These are phyloP conservation scores for Narthecium ossifragum DNA, from an alignment of 106 monocot species.

Conservation along the genomic window DNA sequence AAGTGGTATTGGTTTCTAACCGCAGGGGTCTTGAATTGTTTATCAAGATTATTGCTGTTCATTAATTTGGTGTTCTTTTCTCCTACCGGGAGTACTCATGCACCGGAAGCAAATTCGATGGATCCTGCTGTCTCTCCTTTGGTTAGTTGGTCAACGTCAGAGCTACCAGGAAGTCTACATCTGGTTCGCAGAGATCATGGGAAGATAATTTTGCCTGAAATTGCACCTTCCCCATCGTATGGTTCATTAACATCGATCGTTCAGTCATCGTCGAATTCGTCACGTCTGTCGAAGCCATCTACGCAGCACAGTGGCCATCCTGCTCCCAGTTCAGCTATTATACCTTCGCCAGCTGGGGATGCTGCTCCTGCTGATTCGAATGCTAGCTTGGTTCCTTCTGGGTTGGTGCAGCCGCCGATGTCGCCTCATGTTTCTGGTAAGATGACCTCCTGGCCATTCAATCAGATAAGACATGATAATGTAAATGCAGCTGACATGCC, in stretches of 20 bases:
- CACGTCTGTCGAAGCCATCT: slow-evolving; percentile 14
- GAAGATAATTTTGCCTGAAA: slow-evolving; percentile 8
- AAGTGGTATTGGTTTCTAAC: not conserved
- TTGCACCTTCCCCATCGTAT: slow-evolving; percentile 4
- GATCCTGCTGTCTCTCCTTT: slow-evolving; percentile 21
- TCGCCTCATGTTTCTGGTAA: slow-evolving; percentile 57
- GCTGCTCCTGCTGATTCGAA: slow-evolving; percentile 28
- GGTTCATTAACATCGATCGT: slow-evolving; percentile 11
- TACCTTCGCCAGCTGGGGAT: slow-evolving; percentile 24
- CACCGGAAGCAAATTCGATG: slow-evolving; percentile 9
- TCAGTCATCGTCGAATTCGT: slow-evolving; percentile 19
- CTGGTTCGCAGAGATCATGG: slow-evolving; percentile 11
- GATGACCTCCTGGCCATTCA: too few species aligned
- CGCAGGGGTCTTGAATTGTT: slow-evolving; percentile 29
- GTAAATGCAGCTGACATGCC: too few species aligned
- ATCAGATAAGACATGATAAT: too few species aligned
- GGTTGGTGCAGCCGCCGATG: slow-evolving; percentile 44
- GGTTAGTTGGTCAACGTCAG: slow-evolving; percentile 16
- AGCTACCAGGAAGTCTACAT: slow-evolving; percentile 14
- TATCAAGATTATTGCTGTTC: slow-evolving; percentile 17
- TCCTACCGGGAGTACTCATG: slow-evolving; percentile 7
- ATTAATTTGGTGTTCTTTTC: slow-evolving; percentile 17
- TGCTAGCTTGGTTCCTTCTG: slow-evolving; percentile 37
- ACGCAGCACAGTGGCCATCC: slow-evolving; percentile 10
- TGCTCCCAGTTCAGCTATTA: slow-evolving; percentile 16